Evolutionary conservation across 108 stramenopile genomes (phyloP), one percentile per base, ranked within the genome.

Genomic region (Cyclotella cryptica): DNA sequence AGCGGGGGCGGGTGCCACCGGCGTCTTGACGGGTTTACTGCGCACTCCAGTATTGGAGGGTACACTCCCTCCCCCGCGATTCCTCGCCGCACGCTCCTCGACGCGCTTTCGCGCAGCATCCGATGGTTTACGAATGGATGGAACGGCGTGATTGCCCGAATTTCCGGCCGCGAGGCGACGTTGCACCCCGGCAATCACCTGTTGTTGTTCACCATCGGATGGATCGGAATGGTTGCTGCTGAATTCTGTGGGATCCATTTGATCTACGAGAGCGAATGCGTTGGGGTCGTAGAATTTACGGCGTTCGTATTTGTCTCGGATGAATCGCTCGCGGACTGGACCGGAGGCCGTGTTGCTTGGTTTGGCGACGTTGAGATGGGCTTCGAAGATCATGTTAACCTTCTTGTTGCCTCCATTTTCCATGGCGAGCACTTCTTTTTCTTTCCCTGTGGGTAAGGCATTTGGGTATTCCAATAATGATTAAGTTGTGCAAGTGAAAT

Each of bases 231-330:
- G 11, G 69, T 47, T 58, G 70, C 51, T 21, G 51, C 43, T 57
- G 39, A 53, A 66, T 19, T 60, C 54, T 27, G 15, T 44, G 21
- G 27, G 55, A 49, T 49, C 55, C 61, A 64, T 74, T 41, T 84
- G 71, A 4, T 83, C 62, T 0, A 90, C 85, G 26, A 80, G 7
- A 0, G 88, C 71, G 28, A 84, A 80, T 55, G 72, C 80, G 45
- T 61, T 80, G 44, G 83, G 73, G 75, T 96, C 89, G 74, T 86
- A 96, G 62, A 77, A 96, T 80, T 96, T 96, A 47, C 95, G 90
- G 30, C 95, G 87, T 81, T 96, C 96, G 80, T 96, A 96, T 75
- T 96, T 96, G 84, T 96, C 93, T 14, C 96, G 91, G 69, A 96
- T 93, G 84, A 85, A 96, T 18, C 93, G 86, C 75, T 96, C 96